Conservation (phyloP, 495 filamentous ascomycete genomes). For the Neurospora sp. region DNA sequence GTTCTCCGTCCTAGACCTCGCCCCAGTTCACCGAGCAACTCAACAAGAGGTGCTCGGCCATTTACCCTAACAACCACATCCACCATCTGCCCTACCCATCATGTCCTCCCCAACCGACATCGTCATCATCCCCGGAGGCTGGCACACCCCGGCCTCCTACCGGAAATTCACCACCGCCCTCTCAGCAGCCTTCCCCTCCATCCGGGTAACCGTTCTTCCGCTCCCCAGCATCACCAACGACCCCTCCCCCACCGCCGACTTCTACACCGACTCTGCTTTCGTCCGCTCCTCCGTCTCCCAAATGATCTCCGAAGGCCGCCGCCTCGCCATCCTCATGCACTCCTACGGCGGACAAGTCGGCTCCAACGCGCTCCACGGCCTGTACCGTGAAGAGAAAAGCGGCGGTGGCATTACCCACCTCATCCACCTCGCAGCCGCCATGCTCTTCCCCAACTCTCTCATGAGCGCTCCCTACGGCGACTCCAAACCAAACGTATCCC, state of each 20-base stretch:
- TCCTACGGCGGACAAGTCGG: constrained; percentile 28
- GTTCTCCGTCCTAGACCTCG: background rate
- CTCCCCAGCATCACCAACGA: background rate
- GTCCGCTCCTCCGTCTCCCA: background rate
- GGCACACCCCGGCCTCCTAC: constrained; percentile 23
- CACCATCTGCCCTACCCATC: no score
- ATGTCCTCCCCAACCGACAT: background rate
- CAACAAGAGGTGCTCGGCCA: background rate
- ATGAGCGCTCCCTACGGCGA: background rate
- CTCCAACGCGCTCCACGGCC: constrained; percentile 19
- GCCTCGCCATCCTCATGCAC: constrained; percentile 24
- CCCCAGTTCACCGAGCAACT: background rate
- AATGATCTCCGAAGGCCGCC: background rate
- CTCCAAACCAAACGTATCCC: background rate
- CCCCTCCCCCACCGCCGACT: background rate
- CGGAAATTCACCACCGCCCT: constrained; percentile 21
- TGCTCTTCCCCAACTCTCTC: background rate
- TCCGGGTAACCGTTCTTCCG: background rate
- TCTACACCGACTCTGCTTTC: background rate
- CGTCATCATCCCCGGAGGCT: constrained; percentile 21
- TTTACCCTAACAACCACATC: no score
- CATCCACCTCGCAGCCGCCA: background rate
- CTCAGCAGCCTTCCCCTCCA: background rate
- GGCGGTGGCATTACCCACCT: background rate
- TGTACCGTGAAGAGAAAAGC: no score